These are phyloP conservation scores for Boletus coccyginus DNA, from an alignment of 768 basidiomycete genomes.

Conservation along the genomic window DNA sequence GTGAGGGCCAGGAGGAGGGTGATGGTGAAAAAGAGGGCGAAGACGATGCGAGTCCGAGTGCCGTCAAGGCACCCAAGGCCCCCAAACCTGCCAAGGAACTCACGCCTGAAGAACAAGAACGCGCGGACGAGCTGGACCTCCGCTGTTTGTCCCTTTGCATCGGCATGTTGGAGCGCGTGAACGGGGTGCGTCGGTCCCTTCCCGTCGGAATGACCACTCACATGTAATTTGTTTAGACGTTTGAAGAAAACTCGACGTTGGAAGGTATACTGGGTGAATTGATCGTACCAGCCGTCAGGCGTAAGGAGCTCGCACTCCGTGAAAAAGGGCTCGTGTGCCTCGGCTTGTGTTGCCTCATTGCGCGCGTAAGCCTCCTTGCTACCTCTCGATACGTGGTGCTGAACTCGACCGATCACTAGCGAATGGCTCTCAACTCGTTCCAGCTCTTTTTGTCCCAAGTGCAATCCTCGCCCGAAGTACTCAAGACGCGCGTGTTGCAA, in stretches of 20 bases:
- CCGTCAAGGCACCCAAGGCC: constrained; percentile 12
- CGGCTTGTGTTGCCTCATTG: constrained; percentile 76
- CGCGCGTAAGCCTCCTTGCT: constrained; percentile 31
- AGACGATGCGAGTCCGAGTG: constrained; percentile 2
- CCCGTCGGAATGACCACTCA: background rate
- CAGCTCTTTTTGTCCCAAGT: constrained; percentile 82
- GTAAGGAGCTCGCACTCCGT: constrained; percentile 71
- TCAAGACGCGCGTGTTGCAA: constrained; percentile 72
- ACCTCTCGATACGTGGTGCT: background rate
- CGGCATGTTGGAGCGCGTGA: constrained; percentile 83
- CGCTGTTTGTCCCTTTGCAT: constrained; percentile 75
- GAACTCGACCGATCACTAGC: constrained; percentile 6
- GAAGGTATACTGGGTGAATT: constrained; percentile 73
- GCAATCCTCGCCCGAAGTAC: constrained; percentile 55
- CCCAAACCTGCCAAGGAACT: constrained; percentile 36
- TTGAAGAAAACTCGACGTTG: constrained; percentile 67
- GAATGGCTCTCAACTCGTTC: constrained; percentile 49
- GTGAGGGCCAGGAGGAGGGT: constrained; percentile 41
- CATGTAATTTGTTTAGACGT: constrained; percentile 33
- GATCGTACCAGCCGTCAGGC: constrained; percentile 86
- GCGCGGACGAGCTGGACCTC: constrained; percentile 63
- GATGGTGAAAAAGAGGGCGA: constrained; percentile 32
- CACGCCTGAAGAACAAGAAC: constrained; percentile 57
- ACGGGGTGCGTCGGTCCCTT: constrained; percentile 54
- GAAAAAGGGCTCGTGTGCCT: constrained; percentile 68